These are phyloP conservation scores for Xylaria palmicola DNA, from an alignment of 495 filamentous ascomycete genomes.

Conservation along the genomic window DNA sequence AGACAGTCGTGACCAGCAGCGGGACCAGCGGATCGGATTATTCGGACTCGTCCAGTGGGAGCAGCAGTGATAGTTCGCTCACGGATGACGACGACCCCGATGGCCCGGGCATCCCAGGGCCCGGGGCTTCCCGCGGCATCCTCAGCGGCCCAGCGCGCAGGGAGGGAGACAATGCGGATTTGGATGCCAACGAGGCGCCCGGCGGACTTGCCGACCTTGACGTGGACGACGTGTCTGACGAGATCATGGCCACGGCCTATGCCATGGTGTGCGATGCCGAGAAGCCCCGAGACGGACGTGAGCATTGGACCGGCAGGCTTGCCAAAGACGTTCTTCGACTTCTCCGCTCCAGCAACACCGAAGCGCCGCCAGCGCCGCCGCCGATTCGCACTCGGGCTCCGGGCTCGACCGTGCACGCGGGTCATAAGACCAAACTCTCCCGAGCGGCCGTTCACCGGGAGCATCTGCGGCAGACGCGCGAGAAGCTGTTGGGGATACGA, in stretches of 20 bases:
- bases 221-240: constrained; percentile 4
- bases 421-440: too few species aligned
- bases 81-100: background rate
- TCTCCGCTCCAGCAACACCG: too few species aligned
- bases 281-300: background rate
- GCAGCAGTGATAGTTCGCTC: background rate
- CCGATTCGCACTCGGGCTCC: too few species aligned
- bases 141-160: background rate
- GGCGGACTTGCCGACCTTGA: background rate
- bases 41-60: background rate
- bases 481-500: too few species aligned
- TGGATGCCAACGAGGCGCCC: background rate
- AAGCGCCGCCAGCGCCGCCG: too few species aligned
- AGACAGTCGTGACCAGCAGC: background rate
- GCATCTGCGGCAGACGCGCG: too few species aligned
- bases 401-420: too few species aligned
- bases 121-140: constrained; percentile 2
- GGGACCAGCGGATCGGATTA: constrained; percentile 2
- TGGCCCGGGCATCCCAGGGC: background rate
- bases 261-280: background rate
- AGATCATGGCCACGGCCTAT: background rate
- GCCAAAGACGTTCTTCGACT: background rate
- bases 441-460: too few species aligned
- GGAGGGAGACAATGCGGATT: background rate
- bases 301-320: constrained; percentile 17